Percentiles rank a stretch among this genome's conserved stretches.
phyloP scores from a whole-genome alignment of 352 stramenopile genomes.

The Phytophthora pinifolia region DNA sequence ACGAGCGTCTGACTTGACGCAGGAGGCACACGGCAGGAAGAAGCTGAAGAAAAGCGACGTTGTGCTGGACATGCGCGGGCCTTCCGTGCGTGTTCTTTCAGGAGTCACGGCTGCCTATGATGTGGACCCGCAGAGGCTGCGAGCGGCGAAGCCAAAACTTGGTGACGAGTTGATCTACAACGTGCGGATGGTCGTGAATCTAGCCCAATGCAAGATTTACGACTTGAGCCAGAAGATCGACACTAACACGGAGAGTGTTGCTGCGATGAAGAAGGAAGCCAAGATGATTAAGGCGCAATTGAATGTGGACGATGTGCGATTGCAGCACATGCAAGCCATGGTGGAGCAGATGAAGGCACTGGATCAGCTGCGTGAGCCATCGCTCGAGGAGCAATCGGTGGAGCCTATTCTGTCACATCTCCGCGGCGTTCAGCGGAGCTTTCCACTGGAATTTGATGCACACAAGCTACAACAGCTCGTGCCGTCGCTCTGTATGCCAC shows the following conservation, averaged over 20 bases:
- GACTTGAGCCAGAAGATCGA: slow-evolving; percentile 76
- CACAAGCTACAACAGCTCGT: slow-evolving; percentile 74
- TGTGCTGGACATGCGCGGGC: slow-evolving; percentile 90
- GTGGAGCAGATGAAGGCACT: slow-evolving; percentile 46
- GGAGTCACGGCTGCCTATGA: slow-evolving; percentile 71
- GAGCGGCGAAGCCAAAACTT: slow-evolving; percentile 66
- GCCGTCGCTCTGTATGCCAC: slow-evolving; percentile 64
- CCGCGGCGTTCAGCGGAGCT: slow-evolving; percentile 40
- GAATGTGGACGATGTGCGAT: slow-evolving; percentile 55
- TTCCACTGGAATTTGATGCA: slow-evolving; percentile 70
- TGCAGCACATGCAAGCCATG: slow-evolving; percentile 52
- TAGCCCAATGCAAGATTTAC: slow-evolving; percentile 76
- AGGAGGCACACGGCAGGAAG: slow-evolving; percentile 38
- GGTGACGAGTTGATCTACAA: slow-evolving; percentile 93
- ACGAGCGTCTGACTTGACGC: slow-evolving; percentile 64
- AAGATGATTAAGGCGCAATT: slow-evolving; percentile 64
- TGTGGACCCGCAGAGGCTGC: slow-evolving; percentile 38
- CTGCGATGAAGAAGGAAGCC: slow-evolving; percentile 62
- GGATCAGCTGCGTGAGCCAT: slow-evolving; percentile 29
- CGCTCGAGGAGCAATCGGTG: slow-evolving; percentile 41
- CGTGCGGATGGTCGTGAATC: slow-evolving; percentile 85
- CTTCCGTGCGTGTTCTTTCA: slow-evolving; percentile 71
- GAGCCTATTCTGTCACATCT: slow-evolving; percentile 46
- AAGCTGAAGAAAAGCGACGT: slow-evolving; percentile 62
- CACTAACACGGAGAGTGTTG: slow-evolving; percentile 43